Evolutionary conservation across 2,329 filamentous ascomycete species (phyloP).

Genomic region (Trichoderma harzianum): DNA sequence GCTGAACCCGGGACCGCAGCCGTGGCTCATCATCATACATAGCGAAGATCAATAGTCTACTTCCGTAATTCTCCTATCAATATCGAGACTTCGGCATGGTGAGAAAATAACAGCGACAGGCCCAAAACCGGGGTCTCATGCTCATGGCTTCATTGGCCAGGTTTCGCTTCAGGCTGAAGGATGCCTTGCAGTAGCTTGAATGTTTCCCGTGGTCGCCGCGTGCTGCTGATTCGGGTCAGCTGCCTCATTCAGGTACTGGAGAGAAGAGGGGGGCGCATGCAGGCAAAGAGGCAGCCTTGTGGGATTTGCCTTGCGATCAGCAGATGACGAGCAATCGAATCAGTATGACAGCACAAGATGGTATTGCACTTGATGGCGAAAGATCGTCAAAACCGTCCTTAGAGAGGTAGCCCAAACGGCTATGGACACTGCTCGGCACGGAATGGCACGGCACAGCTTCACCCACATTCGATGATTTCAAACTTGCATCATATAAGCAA

Average conservation of each 20-base stretch:
- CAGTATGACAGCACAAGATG: background rate
- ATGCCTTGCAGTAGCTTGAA: conserved; percentile 1
- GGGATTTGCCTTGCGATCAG: background rate
- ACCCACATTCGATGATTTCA: background rate
- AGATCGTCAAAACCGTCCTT: background rate
- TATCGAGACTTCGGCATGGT: background rate
- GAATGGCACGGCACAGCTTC: background rate
- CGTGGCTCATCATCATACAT: background rate
- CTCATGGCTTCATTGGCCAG: background rate
- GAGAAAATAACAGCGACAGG: background rate
- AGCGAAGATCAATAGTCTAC: background rate
- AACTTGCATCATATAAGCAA: background rate
- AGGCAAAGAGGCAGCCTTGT: background rate
- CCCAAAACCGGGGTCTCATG: background rate
- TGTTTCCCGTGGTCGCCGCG: background rate
- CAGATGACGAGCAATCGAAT: background rate
- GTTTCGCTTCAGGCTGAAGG: background rate
- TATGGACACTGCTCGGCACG: background rate
- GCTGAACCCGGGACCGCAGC: background rate
- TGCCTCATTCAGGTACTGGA: background rate
- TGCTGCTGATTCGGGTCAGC: conserved; percentile 3
- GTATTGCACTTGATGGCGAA: background rate
- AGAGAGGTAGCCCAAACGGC: background rate
- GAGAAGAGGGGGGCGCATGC: background rate
- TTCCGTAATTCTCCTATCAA: no score